A percentile compares a stretch with the other conserved stretches of the same genome.
These are phyloP conservation scores for bread wheat (Triticum aestivum) DNA, from an alignment of 176 grass and related monocot genomes.

Conservation along the genomic window IWGSC_CS_RefSeq_v2.1 NC_057799.1:12996044-12996543, in stretches of 20 bases:
- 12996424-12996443: no score
- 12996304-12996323: background rate
- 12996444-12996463: no score
- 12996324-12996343: background rate
- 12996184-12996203: background rate
- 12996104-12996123: background rate
- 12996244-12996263: background rate
- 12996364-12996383: background rate
- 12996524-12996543: background rate
- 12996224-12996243: background rate
- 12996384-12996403: no score
- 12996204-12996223: background rate
- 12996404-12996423: no score
- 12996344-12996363: background rate
- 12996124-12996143: background rate
- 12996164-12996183: background rate
- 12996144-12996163: background rate
- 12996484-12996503: no score
- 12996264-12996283: background rate
- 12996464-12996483: no score
- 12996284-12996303: background rate
- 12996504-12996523: no score
- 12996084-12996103: background rate
- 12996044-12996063: conserved; percentile 2
- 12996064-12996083: background rate